Conservation (phyloP, 1,139 yeast genomes). For the Suhomyces taliae region DNA sequence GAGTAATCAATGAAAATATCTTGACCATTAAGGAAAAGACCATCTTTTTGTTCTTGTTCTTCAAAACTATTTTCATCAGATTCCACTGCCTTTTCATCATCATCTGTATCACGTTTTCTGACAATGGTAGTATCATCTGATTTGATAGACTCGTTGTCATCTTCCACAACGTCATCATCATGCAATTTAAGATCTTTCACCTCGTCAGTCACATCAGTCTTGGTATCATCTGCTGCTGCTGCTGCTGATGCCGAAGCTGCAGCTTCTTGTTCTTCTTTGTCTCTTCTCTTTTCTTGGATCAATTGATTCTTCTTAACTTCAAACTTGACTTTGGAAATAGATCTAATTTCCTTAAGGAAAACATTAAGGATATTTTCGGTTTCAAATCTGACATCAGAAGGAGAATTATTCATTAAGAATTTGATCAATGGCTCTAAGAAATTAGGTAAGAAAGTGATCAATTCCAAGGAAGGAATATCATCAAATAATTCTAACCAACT, state of each 20-base stretch:
- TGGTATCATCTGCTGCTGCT: neutral
- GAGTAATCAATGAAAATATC: slow-evolving; percentile 82
- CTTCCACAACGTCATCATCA: slow-evolving; percentile 8
- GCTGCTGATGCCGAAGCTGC: neutral
- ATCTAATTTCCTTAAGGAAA: slow-evolving; percentile 76
- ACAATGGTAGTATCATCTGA: slow-evolving; percentile 27
- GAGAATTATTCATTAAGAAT: slow-evolving; percentile 75
- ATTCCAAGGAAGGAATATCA: slow-evolving; percentile 88
- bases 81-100: slow-evolving; percentile 37
- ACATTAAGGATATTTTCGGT: slow-evolving; percentile 77
- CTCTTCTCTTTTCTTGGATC: slow-evolving; percentile 15
- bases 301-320: slow-evolving; percentile 40
- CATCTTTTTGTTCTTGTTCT: slow-evolving; percentile 37
- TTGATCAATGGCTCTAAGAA: slow-evolving; percentile 83
- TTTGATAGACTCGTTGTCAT: slow-evolving; percentile 25
- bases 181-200: slow-evolving; percentile 9
- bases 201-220: slow-evolving; percentile 7
- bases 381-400: slow-evolving; percentile 83
- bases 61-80: neutral
- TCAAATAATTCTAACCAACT: slow-evolving; percentile 91
- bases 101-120: slow-evolving; percentile 14
- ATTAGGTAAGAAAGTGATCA: slow-evolving; percentile 84
- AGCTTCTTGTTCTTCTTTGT: slow-evolving; percentile 8
- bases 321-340: slow-evolving; percentile 67
- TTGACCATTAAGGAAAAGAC: slow-evolving; percentile 73